Evolutionary conservation across 1,284 basidiomycete species (phyloP).

Genomic region (Rhodotorula sp.): DNA sequence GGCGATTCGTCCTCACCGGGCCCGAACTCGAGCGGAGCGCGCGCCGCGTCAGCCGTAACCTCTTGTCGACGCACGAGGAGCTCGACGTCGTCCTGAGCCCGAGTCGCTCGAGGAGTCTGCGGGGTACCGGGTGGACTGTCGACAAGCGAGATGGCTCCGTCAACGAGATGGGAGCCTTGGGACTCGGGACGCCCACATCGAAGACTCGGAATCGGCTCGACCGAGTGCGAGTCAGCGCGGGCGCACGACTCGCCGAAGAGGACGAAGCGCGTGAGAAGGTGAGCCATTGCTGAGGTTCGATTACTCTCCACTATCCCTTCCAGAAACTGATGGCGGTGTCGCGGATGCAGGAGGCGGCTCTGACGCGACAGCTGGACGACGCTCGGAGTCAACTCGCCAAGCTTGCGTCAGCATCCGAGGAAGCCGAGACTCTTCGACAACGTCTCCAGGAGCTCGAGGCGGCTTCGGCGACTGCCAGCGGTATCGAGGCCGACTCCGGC

Average conservation of each 20-base stretch:
- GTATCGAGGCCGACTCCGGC: background rate
- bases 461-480: background rate
- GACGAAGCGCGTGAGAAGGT: conserved; percentile 22
- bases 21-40: conserved; percentile 34
- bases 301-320: too few species aligned
- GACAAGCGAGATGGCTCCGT: background rate
- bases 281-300: background rate
- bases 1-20: conserved; percentile 38
- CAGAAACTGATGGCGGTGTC: background rate
- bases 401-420: conserved; percentile 2
- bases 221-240: conserved; percentile 3
- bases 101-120: conserved; percentile 15
- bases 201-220: background rate
- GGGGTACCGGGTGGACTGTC: background rate
- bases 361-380: conserved; percentile 26
- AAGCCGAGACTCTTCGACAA: conserved; percentile 14
- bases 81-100: conserved; percentile 24
- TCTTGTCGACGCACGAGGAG: background rate
- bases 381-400: conserved; percentile 10
- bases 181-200: conserved; percentile 29
- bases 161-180: conserved; percentile 27
- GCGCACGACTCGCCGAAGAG: conserved; percentile 16
- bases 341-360: conserved; percentile 12
- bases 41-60: conserved; percentile 10
- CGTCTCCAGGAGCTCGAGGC: conserved; percentile 14